These are phyloP conservation scores for Salix exigua DNA, from an alignment of 345 rosid species.

Conservation along the genomic window DNA sequence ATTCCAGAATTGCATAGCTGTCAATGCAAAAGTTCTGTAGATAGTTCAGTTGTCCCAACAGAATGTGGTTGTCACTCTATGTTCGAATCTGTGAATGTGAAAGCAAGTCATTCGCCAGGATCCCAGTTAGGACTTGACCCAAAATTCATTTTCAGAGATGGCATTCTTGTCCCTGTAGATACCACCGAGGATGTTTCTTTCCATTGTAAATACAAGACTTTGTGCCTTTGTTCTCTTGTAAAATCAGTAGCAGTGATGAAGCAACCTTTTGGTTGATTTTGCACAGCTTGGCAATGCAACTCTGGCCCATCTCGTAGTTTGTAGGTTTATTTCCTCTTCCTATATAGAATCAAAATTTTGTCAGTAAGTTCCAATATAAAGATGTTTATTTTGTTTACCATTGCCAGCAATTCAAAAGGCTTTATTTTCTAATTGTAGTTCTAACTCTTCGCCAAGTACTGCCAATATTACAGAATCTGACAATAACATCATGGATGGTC, in stretches of 20 bases:
- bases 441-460: background rate
- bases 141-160: conserved; percentile 61
- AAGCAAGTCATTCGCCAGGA: conserved; percentile 21
- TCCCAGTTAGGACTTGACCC: conserved; percentile 33
- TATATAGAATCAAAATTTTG: background rate
- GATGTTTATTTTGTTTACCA: background rate
- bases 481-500: background rate
- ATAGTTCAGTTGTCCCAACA: conserved; percentile 22
- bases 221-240: conserved; percentile 75
- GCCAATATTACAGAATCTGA: background rate
- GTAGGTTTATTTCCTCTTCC: background rate
- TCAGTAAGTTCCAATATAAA: background rate
- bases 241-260: conserved; percentile 50
- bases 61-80: conserved; percentile 61
- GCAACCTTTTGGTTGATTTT: conserved; percentile 43
- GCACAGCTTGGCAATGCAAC: background rate
- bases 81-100: conserved; percentile 19
- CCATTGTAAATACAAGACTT: conserved; percentile 68
- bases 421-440: no score
- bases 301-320: background rate
- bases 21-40: conserved; percentile 39
- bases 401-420: background rate
- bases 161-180: conserved; percentile 54
- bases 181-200: conserved; percentile 29
- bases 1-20: conserved; percentile 28